A percentile compares a stretch with the other conserved stretches of the same genome.
Conservation (phyloP, 805 yeast species). For the Metschnikowia proteae region DNA sequence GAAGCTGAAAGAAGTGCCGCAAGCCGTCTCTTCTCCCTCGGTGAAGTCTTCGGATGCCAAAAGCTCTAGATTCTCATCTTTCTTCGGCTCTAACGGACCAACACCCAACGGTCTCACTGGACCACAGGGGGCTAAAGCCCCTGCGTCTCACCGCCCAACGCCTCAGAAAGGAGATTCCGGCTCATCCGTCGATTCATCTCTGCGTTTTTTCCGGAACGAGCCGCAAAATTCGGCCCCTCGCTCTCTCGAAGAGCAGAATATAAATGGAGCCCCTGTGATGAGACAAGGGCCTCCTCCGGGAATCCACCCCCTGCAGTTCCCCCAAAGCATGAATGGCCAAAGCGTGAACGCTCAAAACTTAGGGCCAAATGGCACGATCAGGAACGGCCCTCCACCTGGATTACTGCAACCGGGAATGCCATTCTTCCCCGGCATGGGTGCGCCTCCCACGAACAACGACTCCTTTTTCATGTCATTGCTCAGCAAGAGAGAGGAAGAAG, state of each 20-base stretch:
- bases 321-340: neutral
- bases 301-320: neutral
- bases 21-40: conserved; percentile 6
- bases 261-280: neutral
- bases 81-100: conserved; percentile 12
- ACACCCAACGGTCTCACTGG: neutral
- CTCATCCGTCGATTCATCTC: neutral
- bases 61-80: conserved; percentile 21
- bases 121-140: neutral
- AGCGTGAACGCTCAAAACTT: neutral
- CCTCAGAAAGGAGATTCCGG: neutral
- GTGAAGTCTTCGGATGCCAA: conserved; percentile 20
- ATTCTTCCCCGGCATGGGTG: conserved; percentile 4
- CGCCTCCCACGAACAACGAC: conserved; percentile 26
- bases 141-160: neutral
- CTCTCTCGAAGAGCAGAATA: neutral
- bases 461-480: conserved; percentile 47
- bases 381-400: conserved; percentile 3
- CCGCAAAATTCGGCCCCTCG: neutral
- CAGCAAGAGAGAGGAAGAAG: conserved; percentile 27
- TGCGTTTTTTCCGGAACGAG: conserved; percentile 5
- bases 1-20: conserved; percentile 24
- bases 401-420: conserved; percentile 16
- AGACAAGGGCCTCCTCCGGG: conserved; percentile 6
- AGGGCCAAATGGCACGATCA: neutral